Conservation (phyloP, 345 rosid genomes). For the Lepidium didymum region DNA sequence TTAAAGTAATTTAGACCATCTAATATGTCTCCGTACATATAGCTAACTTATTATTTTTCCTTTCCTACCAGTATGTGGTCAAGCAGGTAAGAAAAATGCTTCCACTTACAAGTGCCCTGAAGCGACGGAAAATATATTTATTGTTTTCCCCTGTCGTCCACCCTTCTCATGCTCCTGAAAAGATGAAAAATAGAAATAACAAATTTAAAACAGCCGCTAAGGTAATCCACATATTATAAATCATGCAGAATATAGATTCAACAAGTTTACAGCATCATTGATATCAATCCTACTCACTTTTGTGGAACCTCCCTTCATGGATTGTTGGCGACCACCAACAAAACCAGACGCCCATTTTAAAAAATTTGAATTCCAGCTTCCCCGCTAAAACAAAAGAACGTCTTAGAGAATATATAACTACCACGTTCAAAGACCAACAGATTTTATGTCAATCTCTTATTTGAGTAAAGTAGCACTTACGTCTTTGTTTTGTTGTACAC, state of each 20-base stretch:
- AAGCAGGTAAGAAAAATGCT: background rate
- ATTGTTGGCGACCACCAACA: constrained; percentile 59
- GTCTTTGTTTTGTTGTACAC: constrained; percentile 36
- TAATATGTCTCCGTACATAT: background rate
- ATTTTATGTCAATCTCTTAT: background rate
- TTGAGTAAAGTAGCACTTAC: constrained; percentile 34
- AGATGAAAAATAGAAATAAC: constrained; percentile 10
- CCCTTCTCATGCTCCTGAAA: constrained; percentile 56
- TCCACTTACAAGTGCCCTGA: constrained; percentile 95
- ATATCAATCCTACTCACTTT: constrained; percentile 29
- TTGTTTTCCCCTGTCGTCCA: constrained; percentile 69
- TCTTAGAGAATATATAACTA: constrained; percentile 4
- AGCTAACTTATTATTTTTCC: background rate
- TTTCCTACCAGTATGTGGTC: background rate
- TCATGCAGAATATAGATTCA: background rate
- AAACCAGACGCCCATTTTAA: constrained; percentile 93
- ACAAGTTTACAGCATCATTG: background rate
- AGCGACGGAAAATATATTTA: constrained; percentile 91
- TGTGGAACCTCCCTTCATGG: constrained; percentile 35
- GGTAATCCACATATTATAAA: constrained; percentile 6
- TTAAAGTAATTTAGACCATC: background rate
- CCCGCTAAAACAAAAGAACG: constrained; percentile 30
- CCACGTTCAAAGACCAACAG: background rate
- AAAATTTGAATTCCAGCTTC: constrained; percentile 85
- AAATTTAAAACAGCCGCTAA: background rate